Evolutionary conservation across 2,329 filamentous ascomycete genomes (phyloP), one percentile per base, ranked within the genome.

Genomic region (Xylaria multiplex): DNA sequence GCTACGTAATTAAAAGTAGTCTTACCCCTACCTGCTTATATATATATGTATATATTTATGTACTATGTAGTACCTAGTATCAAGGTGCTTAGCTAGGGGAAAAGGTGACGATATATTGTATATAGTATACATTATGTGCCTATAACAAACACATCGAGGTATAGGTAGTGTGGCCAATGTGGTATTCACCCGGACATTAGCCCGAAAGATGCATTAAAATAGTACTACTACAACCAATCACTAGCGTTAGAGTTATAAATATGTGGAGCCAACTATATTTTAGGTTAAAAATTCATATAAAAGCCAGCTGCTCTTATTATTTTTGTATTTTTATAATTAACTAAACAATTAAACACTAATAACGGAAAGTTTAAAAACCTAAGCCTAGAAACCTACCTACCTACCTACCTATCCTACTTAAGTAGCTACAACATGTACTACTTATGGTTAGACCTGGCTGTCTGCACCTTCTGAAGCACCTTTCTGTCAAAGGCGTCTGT

Each of bases 271-370:
- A 14, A 5, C n/a, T 35, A 27, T 48, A 50, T 50, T 59, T 59
- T 64, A 55, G 37, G 55, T 59, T 7, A 24, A 59, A 11, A 9
- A 30, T 52, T 42, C 19, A 66, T 66, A 66, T 66, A 66, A 66
- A 66, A 64, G n/a, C 37, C 30, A 40, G 48, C 16, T 45, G 50
- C 59, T 45, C 50, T n/a, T 50, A 14, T 27, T 27, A 37, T 37
- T 37, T n/a, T 48, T 27, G 27, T 27, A 19, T 30, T 59, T 49
- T 50, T n/a, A 27, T n/a, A 32, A 49, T 19, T 62, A 54, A 19
- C 19, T 19, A 19, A 19, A 19, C 19, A 63, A 58, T 53, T 46
- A 54, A 59, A 54, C 54, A 42, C 55, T 60, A 64, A 49, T 49
- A 54, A 14, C 30, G 30, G 27, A 54, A 62, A 63, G 22, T 27